A percentile compares a stretch with the other conserved stretches of the same genome.
phyloP scores from a whole-genome alignment of 768 basidiomycete genomes.

The Tephrocybe sp. region DNA sequence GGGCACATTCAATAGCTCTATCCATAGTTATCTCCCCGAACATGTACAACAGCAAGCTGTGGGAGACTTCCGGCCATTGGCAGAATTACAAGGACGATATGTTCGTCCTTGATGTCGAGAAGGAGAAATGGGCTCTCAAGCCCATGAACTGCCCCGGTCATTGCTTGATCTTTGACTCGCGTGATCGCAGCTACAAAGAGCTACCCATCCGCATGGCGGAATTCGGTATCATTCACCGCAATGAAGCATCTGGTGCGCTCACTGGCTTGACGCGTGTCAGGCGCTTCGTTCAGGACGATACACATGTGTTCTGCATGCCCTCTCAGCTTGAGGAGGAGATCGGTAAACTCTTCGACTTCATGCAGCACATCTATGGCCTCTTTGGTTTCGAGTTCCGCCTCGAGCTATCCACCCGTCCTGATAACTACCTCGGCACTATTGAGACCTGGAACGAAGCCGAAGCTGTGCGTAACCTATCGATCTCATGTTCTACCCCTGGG shows the following conservation, averaged over 20 bases:
- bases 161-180: slow-evolving; percentile 91
- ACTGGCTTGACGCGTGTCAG: slow-evolving; percentile 92
- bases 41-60: slow-evolving; percentile 94
- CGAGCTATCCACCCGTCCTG: slow-evolving; percentile 93
- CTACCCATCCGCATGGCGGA: slow-evolving; percentile 97
- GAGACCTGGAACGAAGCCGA: slow-evolving; percentile 93
- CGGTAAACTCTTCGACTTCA: slow-evolving; percentile 86
- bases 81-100: slow-evolving; percentile 98
- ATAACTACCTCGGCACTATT: slow-evolving; percentile 87
- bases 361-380: slow-evolving; percentile 88
- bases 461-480: slow-evolving; percentile 43
- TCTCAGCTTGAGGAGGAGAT: slow-evolving; percentile 93
- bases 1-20: background rate
- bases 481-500: background rate
- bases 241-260: slow-evolving; percentile 93
- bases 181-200: slow-evolving; percentile 93
- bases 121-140: slow-evolving; percentile 94
- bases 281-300: slow-evolving; percentile 96
- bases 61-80: slow-evolving; percentile 99
- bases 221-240: slow-evolving; percentile 95
- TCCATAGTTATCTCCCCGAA: slow-evolving; percentile 90
- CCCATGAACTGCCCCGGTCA: slow-evolving; percentile 99
- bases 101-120: slow-evolving; percentile 93
- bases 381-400: slow-evolving; percentile 96
- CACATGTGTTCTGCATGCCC: slow-evolving; percentile 98